These are phyloP conservation scores for Psilocybe cyanescens DNA, from an alignment of 768 basidiomycete genomes.

Conservation along the genomic window DNA sequence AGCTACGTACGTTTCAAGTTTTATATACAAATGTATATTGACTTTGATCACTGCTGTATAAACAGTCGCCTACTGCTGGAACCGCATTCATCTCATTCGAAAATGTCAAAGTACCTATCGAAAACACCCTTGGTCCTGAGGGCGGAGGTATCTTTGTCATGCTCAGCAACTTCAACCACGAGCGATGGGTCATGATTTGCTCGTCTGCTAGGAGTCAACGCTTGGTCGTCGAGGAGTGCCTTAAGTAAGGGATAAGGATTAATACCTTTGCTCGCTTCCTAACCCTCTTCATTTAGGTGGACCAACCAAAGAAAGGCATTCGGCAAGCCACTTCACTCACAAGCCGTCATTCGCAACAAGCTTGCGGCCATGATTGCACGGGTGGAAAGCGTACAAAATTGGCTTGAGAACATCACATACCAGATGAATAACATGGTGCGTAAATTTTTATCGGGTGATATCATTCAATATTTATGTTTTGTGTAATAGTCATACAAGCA, in stretches of 20 bases:
- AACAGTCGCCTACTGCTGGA: slow-evolving; percentile 76
- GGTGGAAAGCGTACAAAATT: slow-evolving; percentile 71
- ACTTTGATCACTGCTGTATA: background rate
- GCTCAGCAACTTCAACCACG: slow-evolving; percentile 90
- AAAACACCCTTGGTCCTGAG: slow-evolving; percentile 82
- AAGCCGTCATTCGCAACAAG: slow-evolving; percentile 88
- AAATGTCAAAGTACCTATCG: slow-evolving; percentile 82
- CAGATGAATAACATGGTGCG: slow-evolving; percentile 86
- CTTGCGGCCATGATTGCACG: slow-evolving; percentile 78
- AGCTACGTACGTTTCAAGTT: slow-evolving; percentile 38
- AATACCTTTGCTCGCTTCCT: slow-evolving; percentile 4
- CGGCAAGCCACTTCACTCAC: slow-evolving; percentile 82
- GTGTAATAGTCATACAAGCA: slow-evolving; percentile 63
- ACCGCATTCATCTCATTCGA: slow-evolving; percentile 81
- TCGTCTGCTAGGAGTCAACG: slow-evolving; percentile 72
- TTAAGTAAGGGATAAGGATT: slow-evolving; percentile 42
- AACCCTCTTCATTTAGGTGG: slow-evolving; percentile 57
- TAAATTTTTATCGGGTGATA: background rate
- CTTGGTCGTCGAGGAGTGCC: slow-evolving; percentile 49
- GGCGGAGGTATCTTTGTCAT: slow-evolving; percentile 66
- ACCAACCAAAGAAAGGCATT: slow-evolving; percentile 86
- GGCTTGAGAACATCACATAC: slow-evolving; percentile 84
- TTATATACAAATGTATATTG: background rate
- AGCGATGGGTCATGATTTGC: slow-evolving; percentile 91
- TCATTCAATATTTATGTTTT: background rate